Base-by-base conservation (phyloP, 306 rosid genomes). In the Inga oerstediana region DNA sequence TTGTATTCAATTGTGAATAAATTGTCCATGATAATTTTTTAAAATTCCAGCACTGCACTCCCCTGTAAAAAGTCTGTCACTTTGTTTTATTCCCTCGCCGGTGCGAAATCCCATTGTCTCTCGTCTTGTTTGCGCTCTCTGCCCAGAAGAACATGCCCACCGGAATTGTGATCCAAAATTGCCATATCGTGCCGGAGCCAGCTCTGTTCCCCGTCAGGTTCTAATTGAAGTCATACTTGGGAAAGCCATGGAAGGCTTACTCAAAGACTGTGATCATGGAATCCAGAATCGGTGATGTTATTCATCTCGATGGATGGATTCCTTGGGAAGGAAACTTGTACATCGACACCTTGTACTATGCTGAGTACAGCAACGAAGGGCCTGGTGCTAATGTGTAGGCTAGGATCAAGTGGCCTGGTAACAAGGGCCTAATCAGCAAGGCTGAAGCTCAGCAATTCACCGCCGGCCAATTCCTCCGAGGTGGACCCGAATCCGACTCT, bases 351-450 rank as follows among this genome's bases (percentile, higher is more conserved):
- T 59, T 81, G 34, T 83, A 24, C 83, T 92, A 87, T 12, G 88
- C 88, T 10, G 98, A 93, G 91, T 87, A 78, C 19, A 91, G n/a
- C 3, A 91, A 93, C 87, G 78, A 51, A 0, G 93, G 98, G 4
- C 89, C 94, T 0, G 94, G 96, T 7, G 86, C 97, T 3, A 44
- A 0, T 24, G 17, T 84, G 0, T 13, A 61, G 1, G 20, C 74
- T 1, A 89, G 98, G 20, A 89, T 90, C 1, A 86, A 43, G 9
- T 91, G 91, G 87, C 76, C 20, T 19, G 86, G 87, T 1, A 82
- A 68, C 64, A 84, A 80, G 19, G 90, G 84, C 1, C 46, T 81
- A 0, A 88, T 91, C 0, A 44, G 43, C 49, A 89, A 72, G 83
- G 15, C 48, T 0, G 89, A 88, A 27, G 94, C 94, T 15, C 11